A percentile compares a stretch with the other conserved stretches of the same genome.
These are phyloP conservation scores for Lentithecium fluviatile DNA, from an alignment of 495 filamentous ascomycete species.

Conservation along the genomic window DNA sequence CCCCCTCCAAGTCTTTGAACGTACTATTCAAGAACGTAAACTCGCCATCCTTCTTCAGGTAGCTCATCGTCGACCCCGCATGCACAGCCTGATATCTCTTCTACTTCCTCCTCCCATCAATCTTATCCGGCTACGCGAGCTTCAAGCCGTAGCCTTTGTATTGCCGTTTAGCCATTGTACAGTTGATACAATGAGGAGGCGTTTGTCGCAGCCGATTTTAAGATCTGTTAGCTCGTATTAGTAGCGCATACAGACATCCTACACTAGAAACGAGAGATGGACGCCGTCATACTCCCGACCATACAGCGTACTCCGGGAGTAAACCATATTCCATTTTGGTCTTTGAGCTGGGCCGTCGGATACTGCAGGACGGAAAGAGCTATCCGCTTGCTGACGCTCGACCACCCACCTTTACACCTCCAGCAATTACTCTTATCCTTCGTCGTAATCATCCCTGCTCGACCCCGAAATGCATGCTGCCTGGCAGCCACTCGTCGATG, in stretches of 20 bases:
- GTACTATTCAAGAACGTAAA: conserved; percentile 25
- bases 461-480: neutral
- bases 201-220: conserved; percentile 23
- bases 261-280: too few species aligned
- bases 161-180: conserved; percentile 15
- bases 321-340: neutral
- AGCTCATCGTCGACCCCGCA: neutral
- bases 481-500: neutral
- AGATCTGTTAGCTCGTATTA: conserved; percentile 9
- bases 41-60: conserved; percentile 2
- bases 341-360: too few species aligned
- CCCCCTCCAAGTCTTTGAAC: conserved; percentile 6
- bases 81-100: conserved; percentile 16
- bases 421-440: conserved; percentile 18
- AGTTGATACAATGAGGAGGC: conserved; percentile 19
- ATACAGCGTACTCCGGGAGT: neutral
- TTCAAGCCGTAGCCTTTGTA: conserved; percentile 27
- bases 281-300: neutral
- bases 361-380: too few species aligned
- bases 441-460: neutral
- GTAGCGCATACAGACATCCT: neutral
- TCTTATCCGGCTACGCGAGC: conserved; percentile 24
- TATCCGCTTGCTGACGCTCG: too few species aligned
- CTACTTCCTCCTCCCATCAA: conserved; percentile 28
- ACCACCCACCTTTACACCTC: conserved; percentile 24